Conservation (phyloP, 441 rosid genomes). For the Isatis lusitanica region DNA sequence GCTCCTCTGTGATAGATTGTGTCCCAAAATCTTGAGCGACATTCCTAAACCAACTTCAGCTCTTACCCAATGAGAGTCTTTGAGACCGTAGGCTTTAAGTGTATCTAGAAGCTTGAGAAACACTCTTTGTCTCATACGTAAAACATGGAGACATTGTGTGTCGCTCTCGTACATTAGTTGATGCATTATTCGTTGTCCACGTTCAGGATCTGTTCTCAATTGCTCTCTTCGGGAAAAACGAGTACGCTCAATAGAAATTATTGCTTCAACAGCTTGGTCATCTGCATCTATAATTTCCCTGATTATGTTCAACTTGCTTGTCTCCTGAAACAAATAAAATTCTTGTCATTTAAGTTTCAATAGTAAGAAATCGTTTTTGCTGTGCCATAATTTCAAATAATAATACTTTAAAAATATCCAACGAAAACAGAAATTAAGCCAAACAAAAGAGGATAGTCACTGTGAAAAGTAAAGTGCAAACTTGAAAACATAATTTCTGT, state of each 20-base stretch:
- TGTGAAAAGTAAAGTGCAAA: too few relatives aligned
- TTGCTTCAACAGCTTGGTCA: not conserved
- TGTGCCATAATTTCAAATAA: too few relatives aligned
- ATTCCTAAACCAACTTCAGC: not conserved
- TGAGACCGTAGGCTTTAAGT: not conserved
- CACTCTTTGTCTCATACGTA: not conserved
- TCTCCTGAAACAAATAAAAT: not conserved
- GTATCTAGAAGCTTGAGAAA: not conserved
- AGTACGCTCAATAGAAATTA: not conserved
- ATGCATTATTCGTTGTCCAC: not conserved
- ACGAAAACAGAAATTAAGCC: too few relatives aligned
- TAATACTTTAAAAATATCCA: too few relatives aligned
- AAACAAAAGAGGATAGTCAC: too few relatives aligned
- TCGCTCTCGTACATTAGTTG: slow-evolving; percentile 7
- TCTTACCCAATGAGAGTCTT: not conserved
- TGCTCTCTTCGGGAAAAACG: not conserved
- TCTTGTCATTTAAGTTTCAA: not conserved
- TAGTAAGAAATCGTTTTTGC: not conserved
- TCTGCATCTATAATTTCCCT: not conserved
- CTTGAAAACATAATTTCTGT: too few relatives aligned
- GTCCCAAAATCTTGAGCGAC: too few relatives aligned
- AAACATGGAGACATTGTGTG: not conserved
- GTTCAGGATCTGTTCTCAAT: not conserved
- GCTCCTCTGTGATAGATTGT: too few relatives aligned
- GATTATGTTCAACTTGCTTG: not conserved